Percentiles rank a stretch among this genome's conserved stretches.
Conservation (phyloP, 2,329 filamentous ascomycete genomes). For the Penicillium frequentans region DNA sequence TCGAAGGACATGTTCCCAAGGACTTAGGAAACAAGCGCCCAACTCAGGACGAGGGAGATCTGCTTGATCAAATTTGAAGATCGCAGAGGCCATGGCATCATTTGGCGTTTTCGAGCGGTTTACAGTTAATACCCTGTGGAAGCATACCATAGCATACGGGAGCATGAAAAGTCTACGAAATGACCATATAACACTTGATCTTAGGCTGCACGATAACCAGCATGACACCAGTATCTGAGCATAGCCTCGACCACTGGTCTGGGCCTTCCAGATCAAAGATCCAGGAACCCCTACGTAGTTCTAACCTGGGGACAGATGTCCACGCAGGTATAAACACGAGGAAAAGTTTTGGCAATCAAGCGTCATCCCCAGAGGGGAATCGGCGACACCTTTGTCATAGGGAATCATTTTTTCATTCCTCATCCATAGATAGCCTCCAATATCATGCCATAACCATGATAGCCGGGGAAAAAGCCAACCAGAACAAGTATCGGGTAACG, state of each 20-base stretch:
- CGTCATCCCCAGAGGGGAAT: slow-evolving; percentile 73
- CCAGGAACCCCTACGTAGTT: slow-evolving; percentile 24
- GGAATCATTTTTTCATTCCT: slow-evolving; percentile 44
- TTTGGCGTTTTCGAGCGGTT: slow-evolving; percentile 14
- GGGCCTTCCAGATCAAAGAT: slow-evolving; percentile 6
- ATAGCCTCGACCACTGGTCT: slow-evolving; percentile 9
- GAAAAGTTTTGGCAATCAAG: slow-evolving; percentile 81
- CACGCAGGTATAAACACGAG: slow-evolving; percentile 21
- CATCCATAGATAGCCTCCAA: slow-evolving; percentile 31
- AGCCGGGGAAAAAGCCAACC: slow-evolving; percentile 28
- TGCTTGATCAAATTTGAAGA: slow-evolving; percentile 41
- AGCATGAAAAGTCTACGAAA: slow-evolving; percentile 19
- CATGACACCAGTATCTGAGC: slow-evolving; percentile 4
- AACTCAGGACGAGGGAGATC: slow-evolving; percentile 50
- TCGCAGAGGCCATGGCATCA: slow-evolving; percentile 9
- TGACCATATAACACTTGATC: slow-evolving; percentile 9
- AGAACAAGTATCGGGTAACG: slow-evolving; percentile 26
- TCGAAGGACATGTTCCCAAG: slow-evolving; percentile 43
- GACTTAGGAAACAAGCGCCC: slow-evolving; percentile 11
- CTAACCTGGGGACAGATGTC: slow-evolving; percentile 8
- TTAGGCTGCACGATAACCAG: background rate
- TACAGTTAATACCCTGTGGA: slow-evolving; percentile 20
- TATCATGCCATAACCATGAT: slow-evolving; percentile 29
- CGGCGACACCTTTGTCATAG: slow-evolving; percentile 79
- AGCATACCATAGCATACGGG: slow-evolving; percentile 10